Conservation (phyloP, 75 land plant species). For the Larix kaempferi region DNA sequence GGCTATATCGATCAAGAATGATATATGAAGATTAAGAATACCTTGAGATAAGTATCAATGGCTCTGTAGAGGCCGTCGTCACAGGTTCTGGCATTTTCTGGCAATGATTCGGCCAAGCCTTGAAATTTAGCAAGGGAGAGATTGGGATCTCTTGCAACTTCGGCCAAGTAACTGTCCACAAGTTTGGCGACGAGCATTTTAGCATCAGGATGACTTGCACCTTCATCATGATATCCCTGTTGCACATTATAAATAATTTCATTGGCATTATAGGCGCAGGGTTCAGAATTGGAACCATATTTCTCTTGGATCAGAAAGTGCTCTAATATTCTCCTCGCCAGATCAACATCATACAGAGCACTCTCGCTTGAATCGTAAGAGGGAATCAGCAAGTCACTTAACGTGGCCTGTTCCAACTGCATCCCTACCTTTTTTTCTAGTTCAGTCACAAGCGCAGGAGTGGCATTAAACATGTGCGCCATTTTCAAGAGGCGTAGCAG, state of each 20-base stretch:
- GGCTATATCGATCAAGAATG: not conserved
- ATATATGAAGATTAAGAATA: slow-evolving; percentile 9
- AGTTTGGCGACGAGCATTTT: slow-evolving; percentile 83
- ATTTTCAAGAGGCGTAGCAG: slow-evolving; percentile 58
- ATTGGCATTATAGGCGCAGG: slow-evolving; percentile 23
- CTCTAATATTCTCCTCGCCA: slow-evolving; percentile 80
- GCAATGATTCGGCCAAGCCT: slow-evolving; percentile 79
- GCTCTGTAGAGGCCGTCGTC: slow-evolving; percentile 93
- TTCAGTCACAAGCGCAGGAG: slow-evolving; percentile 67
- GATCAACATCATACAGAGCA: slow-evolving; percentile 68
- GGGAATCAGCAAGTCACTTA: slow-evolving; percentile 77
- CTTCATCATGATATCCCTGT: slow-evolving; percentile 28
- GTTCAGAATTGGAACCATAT: not conserved
- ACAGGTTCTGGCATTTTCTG: slow-evolving; percentile 67
- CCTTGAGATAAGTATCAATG: slow-evolving; percentile 94
- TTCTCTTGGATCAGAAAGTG: slow-evolving; percentile 84
- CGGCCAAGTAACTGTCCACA: slow-evolving; percentile 82
- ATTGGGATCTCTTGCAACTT: slow-evolving; percentile 72
- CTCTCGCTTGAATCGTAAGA: slow-evolving; percentile 59
- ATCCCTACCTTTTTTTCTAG: slow-evolving; percentile 83
- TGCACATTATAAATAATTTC: slow-evolving; percentile 52
- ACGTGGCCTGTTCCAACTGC: slow-evolving; percentile 77
- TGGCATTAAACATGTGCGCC: slow-evolving; percentile 72
- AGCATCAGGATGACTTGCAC: slow-evolving; percentile 20
- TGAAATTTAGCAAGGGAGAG: slow-evolving; percentile 75